Evolutionary conservation across 2,329 filamentous ascomycete genomes (phyloP).

Genomic region (Pseudogymnoascus verrucosus): DNA sequence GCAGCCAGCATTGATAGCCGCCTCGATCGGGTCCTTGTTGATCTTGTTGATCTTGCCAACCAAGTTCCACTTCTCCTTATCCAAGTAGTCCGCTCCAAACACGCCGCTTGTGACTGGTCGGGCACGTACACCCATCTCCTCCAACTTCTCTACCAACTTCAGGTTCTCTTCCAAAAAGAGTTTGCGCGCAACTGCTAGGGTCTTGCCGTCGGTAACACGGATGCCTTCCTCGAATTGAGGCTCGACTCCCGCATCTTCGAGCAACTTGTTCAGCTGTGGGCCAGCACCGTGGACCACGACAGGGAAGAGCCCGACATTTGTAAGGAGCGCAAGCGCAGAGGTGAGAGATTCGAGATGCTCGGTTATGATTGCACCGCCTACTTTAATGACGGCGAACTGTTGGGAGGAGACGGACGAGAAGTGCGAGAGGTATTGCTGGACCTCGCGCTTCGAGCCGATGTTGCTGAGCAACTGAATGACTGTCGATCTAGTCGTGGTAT

Average conservation of each 20-base stretch:
- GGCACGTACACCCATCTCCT: constrained; percentile 81
- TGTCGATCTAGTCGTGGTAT: constrained; percentile 56
- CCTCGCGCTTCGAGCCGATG: constrained; percentile 91
- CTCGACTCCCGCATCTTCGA: constrained; percentile 86
- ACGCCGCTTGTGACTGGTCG: constrained; percentile 84
- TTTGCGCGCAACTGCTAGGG: constrained; percentile 79
- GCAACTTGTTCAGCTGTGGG: constrained; percentile 85
- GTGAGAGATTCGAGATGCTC: constrained; percentile 90
- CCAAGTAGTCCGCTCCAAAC: constrained; percentile 87
- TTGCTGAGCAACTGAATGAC: constrained; percentile 89
- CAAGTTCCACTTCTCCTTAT: constrained; percentile 92
- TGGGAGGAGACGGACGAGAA: constrained; percentile 95
- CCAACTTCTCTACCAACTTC: constrained; percentile 81
- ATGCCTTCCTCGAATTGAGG: constrained; percentile 96
- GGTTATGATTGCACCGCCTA: constrained; percentile 90
- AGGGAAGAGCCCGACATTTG: constrained; percentile 89
- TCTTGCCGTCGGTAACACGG: constrained; percentile 91
- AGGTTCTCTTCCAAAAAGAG: constrained; percentile 94
- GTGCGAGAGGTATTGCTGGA: constrained; percentile 94
- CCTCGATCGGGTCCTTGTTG: constrained; percentile 83
- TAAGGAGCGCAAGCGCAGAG: constrained; percentile 80
- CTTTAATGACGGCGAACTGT: constrained; percentile 97
- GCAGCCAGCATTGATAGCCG: constrained; percentile 82
- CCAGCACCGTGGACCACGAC: constrained; percentile 94
- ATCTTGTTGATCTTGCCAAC: constrained; percentile 94